Conservation (phyloP, 2,329 filamentous ascomycete genomes). For the Podosphaera aphanis region DNA sequence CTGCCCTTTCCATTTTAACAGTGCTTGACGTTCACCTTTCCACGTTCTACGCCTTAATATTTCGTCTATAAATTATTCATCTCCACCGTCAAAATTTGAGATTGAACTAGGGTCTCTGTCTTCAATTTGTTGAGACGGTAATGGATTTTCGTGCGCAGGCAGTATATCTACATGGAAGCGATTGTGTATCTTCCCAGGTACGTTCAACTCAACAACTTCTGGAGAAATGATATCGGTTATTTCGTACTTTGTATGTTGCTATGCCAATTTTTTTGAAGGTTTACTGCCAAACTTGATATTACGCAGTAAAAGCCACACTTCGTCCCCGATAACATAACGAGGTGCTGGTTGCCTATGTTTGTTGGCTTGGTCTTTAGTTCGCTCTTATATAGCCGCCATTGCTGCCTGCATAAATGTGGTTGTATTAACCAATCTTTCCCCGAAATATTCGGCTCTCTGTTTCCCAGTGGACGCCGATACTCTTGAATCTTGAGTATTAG, state of each 20-base stretch:
- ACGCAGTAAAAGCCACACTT: background rate
- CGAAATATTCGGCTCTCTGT: background rate
- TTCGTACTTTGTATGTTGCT: background rate
- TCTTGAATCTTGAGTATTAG: background rate
- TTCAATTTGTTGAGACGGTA: background rate
- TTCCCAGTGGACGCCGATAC: background rate
- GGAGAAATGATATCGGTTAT: background rate
- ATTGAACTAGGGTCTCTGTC: background rate
- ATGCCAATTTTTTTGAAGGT: background rate
- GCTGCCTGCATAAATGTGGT: background rate
- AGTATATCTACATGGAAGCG: background rate
- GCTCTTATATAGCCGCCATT: background rate
- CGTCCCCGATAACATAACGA: background rate
- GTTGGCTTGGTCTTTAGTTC: background rate
- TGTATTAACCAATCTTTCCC: background rate
- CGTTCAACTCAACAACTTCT: background rate
- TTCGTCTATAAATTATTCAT: background rate
- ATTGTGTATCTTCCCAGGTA: background rate
- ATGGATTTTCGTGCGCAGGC: background rate
- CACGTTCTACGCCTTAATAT: background rate
- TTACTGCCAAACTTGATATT: background rate
- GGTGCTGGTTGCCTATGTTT: background rate
- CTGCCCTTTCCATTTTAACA: background rate
- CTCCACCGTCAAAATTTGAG: background rate
- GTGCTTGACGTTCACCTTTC: background rate